phyloP scores from a whole-genome alignment of 257 asterid species.

The Solanum arcanum region DNA sequence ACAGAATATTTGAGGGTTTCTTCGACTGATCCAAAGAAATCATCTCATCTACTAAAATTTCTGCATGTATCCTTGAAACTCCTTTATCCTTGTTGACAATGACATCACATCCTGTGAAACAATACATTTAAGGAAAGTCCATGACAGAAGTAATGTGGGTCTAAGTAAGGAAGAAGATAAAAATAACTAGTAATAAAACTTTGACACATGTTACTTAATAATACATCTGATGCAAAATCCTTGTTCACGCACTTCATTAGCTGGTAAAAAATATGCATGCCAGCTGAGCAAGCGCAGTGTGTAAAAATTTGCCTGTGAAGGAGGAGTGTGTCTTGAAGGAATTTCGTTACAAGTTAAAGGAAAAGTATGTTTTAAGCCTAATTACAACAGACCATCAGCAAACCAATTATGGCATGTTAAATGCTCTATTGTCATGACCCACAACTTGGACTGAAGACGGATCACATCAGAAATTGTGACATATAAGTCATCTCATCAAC shows the following conservation, averaged over 20 bases:
- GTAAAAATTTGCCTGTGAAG: neutral
- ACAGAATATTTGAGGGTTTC: slow-evolving; percentile 25
- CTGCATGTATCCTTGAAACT: slow-evolving; percentile 94
- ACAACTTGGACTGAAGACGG: neutral
- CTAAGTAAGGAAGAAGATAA: neutral
- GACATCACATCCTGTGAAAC: slow-evolving; percentile 70
- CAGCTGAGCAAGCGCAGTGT: neutral
- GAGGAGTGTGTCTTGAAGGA: neutral
- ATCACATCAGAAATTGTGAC: neutral
- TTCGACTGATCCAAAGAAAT: slow-evolving; percentile 37
- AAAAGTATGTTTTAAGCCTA: neutral
- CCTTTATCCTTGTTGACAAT: slow-evolving; percentile 80
- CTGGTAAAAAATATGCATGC: neutral
- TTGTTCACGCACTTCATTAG: neutral
- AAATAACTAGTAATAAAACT: neutral
- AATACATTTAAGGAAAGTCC: neutral
- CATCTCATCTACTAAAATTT: slow-evolving; percentile 82
- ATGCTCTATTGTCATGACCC: neutral
- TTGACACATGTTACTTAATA: neutral
- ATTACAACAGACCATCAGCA: neutral
- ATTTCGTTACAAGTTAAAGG: neutral
- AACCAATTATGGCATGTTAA: neutral
- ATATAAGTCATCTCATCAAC: neutral
- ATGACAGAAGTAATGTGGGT: neutral
- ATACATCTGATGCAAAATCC: neutral